Evolutionary conservation across 2,329 filamentous ascomycete species (phyloP).

Genomic region (Trichoderma sp.): DNA sequence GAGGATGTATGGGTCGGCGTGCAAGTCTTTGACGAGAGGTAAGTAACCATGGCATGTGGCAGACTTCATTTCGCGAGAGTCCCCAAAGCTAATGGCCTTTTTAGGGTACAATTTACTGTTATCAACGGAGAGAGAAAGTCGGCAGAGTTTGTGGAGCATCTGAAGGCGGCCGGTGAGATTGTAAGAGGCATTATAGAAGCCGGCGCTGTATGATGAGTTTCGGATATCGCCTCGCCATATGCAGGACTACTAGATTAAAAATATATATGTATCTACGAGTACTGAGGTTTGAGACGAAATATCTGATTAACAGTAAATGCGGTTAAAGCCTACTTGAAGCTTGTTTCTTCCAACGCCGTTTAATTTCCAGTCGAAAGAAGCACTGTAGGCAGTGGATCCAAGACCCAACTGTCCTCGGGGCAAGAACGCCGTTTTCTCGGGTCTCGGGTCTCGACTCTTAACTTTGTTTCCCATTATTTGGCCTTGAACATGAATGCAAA

Average conservation of each 20-base stretch:
- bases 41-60: background rate
- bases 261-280: no score
- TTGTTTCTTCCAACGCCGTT: no score
- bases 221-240: no score
- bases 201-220: background rate
- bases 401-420: no score
- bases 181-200: background rate
- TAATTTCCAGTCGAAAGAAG: no score
- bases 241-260: background rate
- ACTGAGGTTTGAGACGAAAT: background rate
- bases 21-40: constrained; percentile 19
- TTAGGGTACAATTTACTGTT: constrained; percentile 16
- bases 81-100: background rate
- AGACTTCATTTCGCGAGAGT: background rate
- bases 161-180: background rate
- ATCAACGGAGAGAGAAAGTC: constrained; percentile 14
- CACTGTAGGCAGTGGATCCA: no score
- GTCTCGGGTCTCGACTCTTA: no score
- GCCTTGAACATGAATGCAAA: no score
- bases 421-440: no score
- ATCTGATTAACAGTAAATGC: no score
- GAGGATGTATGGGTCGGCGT: constrained; percentile 19
- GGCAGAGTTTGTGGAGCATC: constrained; percentile 12
- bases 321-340: no score
- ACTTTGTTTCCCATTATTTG: no score